A percentile compares a stretch with the other conserved stretches of the same genome.
Evolutionary conservation across 2,329 filamentous ascomycete species (phyloP).

Genomic region (Beauveria sp.): DNA sequence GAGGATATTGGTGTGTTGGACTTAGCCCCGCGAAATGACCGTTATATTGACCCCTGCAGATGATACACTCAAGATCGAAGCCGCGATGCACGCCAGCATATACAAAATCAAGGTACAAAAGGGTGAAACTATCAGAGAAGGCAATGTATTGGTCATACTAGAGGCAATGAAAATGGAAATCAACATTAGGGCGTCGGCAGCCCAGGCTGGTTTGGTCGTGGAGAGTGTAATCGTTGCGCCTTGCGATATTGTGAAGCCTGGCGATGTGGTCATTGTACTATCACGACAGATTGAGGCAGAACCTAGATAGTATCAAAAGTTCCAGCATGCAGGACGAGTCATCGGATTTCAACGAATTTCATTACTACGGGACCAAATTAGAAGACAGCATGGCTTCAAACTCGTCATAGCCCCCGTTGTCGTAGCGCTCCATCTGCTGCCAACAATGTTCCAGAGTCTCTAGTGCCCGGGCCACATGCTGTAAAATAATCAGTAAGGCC

Average conservation of each 20-base stretch:
- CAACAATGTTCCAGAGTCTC: slow-evolving; percentile 13
- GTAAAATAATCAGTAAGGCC: neutral
- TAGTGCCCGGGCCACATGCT: slow-evolving; percentile 12
- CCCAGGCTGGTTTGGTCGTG: neutral
- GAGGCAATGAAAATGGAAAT: slow-evolving; percentile 55
- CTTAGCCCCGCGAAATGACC: neutral
- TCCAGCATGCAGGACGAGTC: neutral
- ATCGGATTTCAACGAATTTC: too few species aligned
- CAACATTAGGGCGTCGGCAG: slow-evolving; percentile 23
- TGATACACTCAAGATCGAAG: slow-evolving; percentile 28
- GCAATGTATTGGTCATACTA: slow-evolving; percentile 37
- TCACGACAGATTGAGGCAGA: neutral
- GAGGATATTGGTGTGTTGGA: slow-evolving; percentile 8
- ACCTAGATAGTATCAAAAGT: neutral
- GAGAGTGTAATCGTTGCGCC: neutral
- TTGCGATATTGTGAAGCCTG: slow-evolving; percentile 10
- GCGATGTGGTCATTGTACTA: neutral
- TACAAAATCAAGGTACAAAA: slow-evolving; percentile 42
- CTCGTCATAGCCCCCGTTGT: slow-evolving; percentile 6
- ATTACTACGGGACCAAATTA: slow-evolving; percentile 9
- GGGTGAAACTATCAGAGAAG: slow-evolving; percentile 32
- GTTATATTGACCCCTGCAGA: neutral
- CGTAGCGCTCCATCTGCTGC: slow-evolving; percentile 5
- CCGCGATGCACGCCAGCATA: slow-evolving; percentile 41
- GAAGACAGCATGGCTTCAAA: slow-evolving; percentile 12